A percentile compares a stretch with the other conserved stretches of the same genome.
Evolutionary conservation across 768 basidiomycete species (phyloP).

Genomic region (Boletus pseudopeckii): DNA sequence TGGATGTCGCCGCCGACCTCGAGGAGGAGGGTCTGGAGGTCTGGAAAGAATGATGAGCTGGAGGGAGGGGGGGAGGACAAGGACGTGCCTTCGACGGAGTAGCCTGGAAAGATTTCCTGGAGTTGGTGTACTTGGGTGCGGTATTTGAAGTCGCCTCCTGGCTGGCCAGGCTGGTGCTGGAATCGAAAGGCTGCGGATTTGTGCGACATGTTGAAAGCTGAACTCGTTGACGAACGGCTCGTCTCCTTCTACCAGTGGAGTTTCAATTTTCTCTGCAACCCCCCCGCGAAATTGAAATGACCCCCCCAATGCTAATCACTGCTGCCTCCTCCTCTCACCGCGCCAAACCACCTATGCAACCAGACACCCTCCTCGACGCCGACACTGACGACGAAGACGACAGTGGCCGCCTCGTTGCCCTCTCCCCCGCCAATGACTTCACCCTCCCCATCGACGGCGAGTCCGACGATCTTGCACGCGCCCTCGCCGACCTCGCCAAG

Average conservation of each 20-base stretch:
- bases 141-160: constrained; percentile 38
- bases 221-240: neutral
- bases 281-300: constrained; percentile 5
- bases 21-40: constrained; percentile 63
- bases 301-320: constrained; percentile 20
- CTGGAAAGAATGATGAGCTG: constrained; percentile 32
- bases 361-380: neutral
- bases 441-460: constrained; percentile 29
- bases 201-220: constrained; percentile 26
- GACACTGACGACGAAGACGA: neutral
- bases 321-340: constrained; percentile 12
- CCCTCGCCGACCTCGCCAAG: constrained; percentile 63
- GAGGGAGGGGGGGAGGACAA: constrained; percentile 16
- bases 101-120: constrained; percentile 67
- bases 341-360: constrained; percentile 3
- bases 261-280: constrained; percentile 26
- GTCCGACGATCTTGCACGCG: constrained; percentile 57
- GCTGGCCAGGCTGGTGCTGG: constrained; percentile 14
- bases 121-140: constrained; percentile 56
- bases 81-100: constrained; percentile 62
- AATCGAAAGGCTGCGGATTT: constrained; percentile 28
- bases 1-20: constrained; percentile 71
- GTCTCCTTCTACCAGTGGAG: constrained; percentile 4
- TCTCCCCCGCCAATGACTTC: constrained; percentile 29
- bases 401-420: constrained; percentile 28